Percentiles rank a stretch among this genome's conserved stretches.
These are phyloP conservation scores for Claviceps monticola DNA, from an alignment of 2,329 filamentous ascomycete genomes.

Conservation along the genomic window DNA sequence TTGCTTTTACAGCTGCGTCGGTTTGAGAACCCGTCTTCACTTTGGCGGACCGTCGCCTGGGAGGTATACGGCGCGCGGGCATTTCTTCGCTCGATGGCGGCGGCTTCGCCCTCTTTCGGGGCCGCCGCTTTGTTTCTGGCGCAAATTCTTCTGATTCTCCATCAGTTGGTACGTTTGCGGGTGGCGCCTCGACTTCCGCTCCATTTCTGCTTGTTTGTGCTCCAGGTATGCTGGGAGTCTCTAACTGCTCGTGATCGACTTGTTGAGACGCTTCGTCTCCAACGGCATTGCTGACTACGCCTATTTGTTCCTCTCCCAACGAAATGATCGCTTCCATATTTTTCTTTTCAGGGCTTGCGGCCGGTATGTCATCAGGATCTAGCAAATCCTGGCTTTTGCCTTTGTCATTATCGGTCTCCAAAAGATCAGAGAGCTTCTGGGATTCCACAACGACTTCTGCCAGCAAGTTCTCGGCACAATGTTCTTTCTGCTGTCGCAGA, in stretches of 20 bases:
- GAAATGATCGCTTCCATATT: background rate
- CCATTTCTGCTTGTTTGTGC: background rate
- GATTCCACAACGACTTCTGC: background rate
- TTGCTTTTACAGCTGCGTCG: background rate
- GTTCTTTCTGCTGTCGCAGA: background rate
- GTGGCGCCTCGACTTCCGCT: background rate
- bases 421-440: background rate
- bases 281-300: background rate
- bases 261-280: background rate
- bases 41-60: background rate
- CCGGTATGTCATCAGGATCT: background rate
- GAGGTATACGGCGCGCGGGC: background rate
- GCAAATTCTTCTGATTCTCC: background rate
- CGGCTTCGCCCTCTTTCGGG: background rate
- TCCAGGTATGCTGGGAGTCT: background rate
- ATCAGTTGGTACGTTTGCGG: background rate
- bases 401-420: background rate
- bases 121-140: background rate
- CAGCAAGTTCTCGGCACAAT: background rate
- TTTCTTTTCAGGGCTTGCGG: background rate
- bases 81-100: background rate
- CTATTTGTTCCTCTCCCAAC: background rate
- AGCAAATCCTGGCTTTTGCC: background rate
- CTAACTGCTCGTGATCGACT: background rate
- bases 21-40: background rate